Conservation (phyloP, 768 basidiomycete species). For the Leucocoprinus birnbaumii region DNA sequence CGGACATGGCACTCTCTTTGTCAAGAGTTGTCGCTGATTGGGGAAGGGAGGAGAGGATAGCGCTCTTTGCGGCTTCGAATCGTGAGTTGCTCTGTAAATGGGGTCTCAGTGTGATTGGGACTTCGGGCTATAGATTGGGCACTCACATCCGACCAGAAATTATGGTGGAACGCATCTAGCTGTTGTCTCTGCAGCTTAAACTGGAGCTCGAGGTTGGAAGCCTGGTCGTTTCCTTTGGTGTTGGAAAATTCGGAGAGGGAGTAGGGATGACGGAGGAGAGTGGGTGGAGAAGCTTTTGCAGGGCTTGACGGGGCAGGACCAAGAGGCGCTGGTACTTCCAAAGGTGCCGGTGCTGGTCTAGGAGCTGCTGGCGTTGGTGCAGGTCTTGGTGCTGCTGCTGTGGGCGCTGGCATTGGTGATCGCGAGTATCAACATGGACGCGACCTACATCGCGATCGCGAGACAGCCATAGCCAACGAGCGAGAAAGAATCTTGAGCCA, state of each 20-base stretch:
- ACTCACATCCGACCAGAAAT: conserved; percentile 81
- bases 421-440: no score
- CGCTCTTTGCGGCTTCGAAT: conserved; percentile 69
- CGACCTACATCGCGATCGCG: not conserved
- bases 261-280: conserved; percentile 61
- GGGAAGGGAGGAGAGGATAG: conserved; percentile 55
- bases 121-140: not conserved
- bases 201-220: conserved; percentile 56
- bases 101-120: not conserved
- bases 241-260: conserved; percentile 70
- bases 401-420: not conserved
- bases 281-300: conserved; percentile 27
- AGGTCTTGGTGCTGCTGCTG: not conserved
- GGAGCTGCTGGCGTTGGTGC: not conserved
- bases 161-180: conserved; percentile 71
- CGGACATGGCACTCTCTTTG: conserved; percentile 67
- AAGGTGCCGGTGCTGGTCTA: not conserved
- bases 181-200: conserved; percentile 70
- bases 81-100: conserved; percentile 71
- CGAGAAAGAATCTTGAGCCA: not conserved
- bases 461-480: not conserved
- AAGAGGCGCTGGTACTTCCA: no score
- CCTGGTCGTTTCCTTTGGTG: conserved; percentile 23
- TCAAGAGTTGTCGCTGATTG: conserved; percentile 43
- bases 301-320: not conserved